Percentiles rank a stretch among this genome's conserved stretches.
Conservation (phyloP, 768 basidiomycete genomes). For the Trametes villosa region DNA sequence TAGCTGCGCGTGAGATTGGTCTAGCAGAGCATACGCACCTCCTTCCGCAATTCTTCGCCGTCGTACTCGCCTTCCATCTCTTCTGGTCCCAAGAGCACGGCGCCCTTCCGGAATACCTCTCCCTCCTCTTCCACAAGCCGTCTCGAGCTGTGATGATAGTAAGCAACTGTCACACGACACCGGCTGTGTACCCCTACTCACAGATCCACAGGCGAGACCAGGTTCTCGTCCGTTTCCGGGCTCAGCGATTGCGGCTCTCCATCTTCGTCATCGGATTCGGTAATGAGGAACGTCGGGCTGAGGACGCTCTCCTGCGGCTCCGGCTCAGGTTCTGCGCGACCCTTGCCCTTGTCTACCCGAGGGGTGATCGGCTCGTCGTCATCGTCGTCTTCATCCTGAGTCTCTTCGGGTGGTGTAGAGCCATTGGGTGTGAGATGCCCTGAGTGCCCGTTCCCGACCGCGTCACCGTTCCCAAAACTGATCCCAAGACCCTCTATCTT, state of each 20-base stretch:
- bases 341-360: conserved; percentile 79
- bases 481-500: conserved; percentile 25
- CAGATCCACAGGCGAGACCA: conserved; percentile 50
- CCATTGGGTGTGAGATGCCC: conserved; percentile 2
- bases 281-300: conserved; percentile 51
- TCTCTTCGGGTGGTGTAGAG: conserved; percentile 5
- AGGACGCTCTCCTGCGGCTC: conserved; percentile 72
- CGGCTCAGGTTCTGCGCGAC: conserved; percentile 67
- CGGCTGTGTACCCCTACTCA: conserved; percentile 40
- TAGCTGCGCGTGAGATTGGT: background rate
- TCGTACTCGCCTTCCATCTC: conserved; percentile 91
- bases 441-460: conserved; percentile 34
- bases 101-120: conserved; percentile 93
- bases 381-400: conserved; percentile 34
- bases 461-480: conserved; percentile 9
- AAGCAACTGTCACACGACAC: background rate
- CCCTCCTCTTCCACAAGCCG: conserved; percentile 94
- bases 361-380: conserved; percentile 56
- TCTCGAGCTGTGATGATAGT: conserved; percentile 55
- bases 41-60: conserved; percentile 85
- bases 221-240: conserved; percentile 42
- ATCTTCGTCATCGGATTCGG: conserved; percentile 51
- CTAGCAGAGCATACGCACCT: conserved; percentile 50
- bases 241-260: conserved; percentile 29
- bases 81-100: conserved; percentile 74